Evolutionary conservation across 2,329 filamentous ascomycete genomes (phyloP).

Genomic region (Epichloe hybrida): DNA sequence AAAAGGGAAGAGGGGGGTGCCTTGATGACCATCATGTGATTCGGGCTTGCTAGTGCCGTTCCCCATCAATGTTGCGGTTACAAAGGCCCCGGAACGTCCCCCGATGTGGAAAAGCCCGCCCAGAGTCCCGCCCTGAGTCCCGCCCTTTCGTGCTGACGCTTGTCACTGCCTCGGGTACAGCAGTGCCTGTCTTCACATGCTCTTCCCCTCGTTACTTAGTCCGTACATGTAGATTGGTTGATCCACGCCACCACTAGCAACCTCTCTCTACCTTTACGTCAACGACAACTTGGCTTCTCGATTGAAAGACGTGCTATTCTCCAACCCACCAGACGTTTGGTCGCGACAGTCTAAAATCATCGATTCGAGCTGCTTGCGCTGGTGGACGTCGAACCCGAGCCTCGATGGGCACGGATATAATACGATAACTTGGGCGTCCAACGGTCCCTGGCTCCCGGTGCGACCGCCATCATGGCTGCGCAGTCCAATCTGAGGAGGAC

Average conservation of each 20-base stretch:
- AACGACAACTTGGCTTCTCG: background rate
- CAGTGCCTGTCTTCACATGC: conserved; percentile 4
- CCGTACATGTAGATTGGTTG: background rate
- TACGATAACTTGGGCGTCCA: background rate
- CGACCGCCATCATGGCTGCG: conserved; percentile 50
- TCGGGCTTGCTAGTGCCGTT: too few species aligned
- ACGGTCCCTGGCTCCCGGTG: background rate
- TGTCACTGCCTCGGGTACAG: conserved; percentile 1
- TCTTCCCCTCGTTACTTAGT: background rate
- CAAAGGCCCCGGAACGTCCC: too few species aligned
- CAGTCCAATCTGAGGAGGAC: conserved; percentile 70
- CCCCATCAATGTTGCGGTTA: too few species aligned
- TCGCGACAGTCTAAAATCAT: background rate
- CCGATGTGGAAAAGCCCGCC: too few species aligned
- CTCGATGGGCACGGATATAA: background rate
- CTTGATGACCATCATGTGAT: too few species aligned
- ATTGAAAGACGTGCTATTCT: background rate
- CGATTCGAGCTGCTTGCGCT: background rate
- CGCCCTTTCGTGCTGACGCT: background rate
- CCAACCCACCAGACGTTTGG: background rate
- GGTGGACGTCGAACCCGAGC: background rate
- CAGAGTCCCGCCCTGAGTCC: too few species aligned
- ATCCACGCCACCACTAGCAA: background rate
- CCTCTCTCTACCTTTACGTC: background rate
- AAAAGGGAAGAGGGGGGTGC: too few species aligned